Evolutionary conservation across 1,284 basidiomycete species (phyloP).

Genomic region (Malassezia globosa): DNA sequence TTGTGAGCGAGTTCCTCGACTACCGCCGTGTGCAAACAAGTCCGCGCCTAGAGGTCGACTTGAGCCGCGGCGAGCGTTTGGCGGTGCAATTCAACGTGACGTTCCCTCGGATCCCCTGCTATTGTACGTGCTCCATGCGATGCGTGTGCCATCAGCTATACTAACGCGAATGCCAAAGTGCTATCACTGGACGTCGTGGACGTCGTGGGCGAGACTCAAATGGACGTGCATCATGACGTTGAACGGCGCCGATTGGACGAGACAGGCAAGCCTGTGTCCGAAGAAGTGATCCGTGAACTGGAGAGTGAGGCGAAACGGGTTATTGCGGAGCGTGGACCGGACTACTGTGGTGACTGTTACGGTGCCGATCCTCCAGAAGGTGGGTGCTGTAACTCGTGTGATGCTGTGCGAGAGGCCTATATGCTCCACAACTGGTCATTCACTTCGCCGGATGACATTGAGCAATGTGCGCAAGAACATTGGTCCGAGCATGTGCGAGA

Average conservation of each 20-base stretch:
- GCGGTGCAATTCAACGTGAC: constrained; percentile 84
- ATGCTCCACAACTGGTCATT: constrained; percentile 90
- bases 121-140: no score
- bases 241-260: constrained; percentile 66
- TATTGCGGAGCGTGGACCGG: constrained; percentile 15
- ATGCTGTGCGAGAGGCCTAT: constrained; percentile 84
- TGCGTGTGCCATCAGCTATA: no score
- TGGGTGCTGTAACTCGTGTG: constrained; percentile 87
- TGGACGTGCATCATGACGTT: constrained; percentile 62
- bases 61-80: constrained; percentile 83
- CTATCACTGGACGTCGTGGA: constrained; percentile 78
- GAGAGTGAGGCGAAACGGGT: constrained; percentile 37
- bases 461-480: constrained; percentile 78
- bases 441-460: constrained; percentile 73
- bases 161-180: no score
- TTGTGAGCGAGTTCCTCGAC: constrained; percentile 86
- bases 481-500: constrained; percentile 89
- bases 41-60: constrained; percentile 56
- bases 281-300: constrained; percentile 22
- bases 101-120: constrained; percentile 94
- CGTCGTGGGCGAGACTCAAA: constrained; percentile 86
- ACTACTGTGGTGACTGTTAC: constrained; percentile 72
- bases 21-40: constrained; percentile 64
- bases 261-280: constrained; percentile 51
- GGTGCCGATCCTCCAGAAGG: constrained; percentile 67